Evolutionary conservation across 768 basidiomycete species (phyloP), one percentile per base, ranked within the genome.

Genomic region (Lactarius sanguifluus): DNA sequence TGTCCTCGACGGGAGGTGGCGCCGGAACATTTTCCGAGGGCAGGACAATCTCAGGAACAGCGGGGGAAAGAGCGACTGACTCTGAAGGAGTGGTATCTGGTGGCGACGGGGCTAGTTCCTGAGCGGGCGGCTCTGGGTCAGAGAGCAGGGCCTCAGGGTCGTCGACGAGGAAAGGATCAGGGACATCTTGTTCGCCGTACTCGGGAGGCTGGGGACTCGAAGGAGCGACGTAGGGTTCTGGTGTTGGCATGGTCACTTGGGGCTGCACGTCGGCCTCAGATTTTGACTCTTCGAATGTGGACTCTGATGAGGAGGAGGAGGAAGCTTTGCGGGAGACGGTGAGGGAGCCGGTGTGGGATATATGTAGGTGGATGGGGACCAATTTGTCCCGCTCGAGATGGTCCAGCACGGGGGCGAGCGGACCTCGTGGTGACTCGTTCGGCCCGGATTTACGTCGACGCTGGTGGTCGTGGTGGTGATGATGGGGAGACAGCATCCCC

Each of bases 131-230:
- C 15, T 64, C 71, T 12, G 61, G 52, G 18, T 73, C 70, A 5
- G 69, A 69, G 23, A 76, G 72, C 5, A 77, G 78, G 52, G 80
- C 79, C 34, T 80, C 79, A 43, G 82, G 80, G 65, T 85, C 85
- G 70, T 88, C 88, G 41, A 86, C 76, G 59, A 88, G 77, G 77
- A 87, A 88, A 1, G 86, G 85, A 74, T 90, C 80, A 18, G 85
- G 84, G 9, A 13, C 38, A 18, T 38, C 45, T 50, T 50, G 47
- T 36, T 67, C 62, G 1, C 52, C 66, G 9, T 59, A n/a, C 1
- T 34, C 58, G 5, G 52, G 25, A 20, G 28, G 50, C 34, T 40
- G 60, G 50, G 60, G 60, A 12, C 56, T 62, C 3, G 56, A 25
- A 5, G 66, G 61, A n/a, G 18, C 7, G 40, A 62, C 18, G 40